Conservation (phyloP, 1,139 yeast genomes). For the Lodderomyces beijingensis region DNA sequence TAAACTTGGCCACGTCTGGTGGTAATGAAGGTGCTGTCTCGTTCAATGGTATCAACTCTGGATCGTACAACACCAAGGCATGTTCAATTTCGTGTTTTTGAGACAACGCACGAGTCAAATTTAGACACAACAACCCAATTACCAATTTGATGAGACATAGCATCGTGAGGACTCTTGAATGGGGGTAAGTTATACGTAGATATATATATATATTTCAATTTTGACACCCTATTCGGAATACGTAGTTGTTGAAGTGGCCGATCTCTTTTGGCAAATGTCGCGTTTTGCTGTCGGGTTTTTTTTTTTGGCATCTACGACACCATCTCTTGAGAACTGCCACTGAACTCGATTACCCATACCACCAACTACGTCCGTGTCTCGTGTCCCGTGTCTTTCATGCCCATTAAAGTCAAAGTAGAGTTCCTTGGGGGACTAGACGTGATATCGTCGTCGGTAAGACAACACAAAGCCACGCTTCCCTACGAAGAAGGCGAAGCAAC, state of each 20-base stretch:
- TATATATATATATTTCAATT: too few species aligned
- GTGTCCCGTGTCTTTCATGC: too few species aligned
- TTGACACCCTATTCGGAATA: too few species aligned
- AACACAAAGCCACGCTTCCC: constrained; percentile 40
- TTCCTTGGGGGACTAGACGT: constrained; percentile 69
- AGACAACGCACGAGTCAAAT: constrained; percentile 10
- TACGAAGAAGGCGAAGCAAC: constrained; percentile 44
- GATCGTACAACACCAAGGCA: constrained; percentile 32
- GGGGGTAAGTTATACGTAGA: too few species aligned
- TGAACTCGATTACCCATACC: too few species aligned
- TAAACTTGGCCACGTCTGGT: constrained; percentile 18
- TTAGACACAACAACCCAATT: constrained; percentile 10
- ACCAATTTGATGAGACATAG: constrained; percentile 9
- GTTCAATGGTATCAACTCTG: constrained; percentile 21
- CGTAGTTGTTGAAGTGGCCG: too few species aligned
- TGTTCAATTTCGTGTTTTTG: constrained; percentile 10
- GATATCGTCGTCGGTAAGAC: constrained; percentile 51
- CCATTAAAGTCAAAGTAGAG: constrained; percentile 36
- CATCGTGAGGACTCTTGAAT: too few species aligned
- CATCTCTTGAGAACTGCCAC: too few species aligned
- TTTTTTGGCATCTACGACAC: too few species aligned
- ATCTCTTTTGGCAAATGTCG: too few species aligned
- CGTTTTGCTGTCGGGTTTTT: too few species aligned
- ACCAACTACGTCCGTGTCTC: too few species aligned
- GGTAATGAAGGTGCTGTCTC: constrained; percentile 13